Evolutionary conservation across 2,329 filamentous ascomycete genomes (phyloP).

Genomic region (Cercospora sp.): DNA sequence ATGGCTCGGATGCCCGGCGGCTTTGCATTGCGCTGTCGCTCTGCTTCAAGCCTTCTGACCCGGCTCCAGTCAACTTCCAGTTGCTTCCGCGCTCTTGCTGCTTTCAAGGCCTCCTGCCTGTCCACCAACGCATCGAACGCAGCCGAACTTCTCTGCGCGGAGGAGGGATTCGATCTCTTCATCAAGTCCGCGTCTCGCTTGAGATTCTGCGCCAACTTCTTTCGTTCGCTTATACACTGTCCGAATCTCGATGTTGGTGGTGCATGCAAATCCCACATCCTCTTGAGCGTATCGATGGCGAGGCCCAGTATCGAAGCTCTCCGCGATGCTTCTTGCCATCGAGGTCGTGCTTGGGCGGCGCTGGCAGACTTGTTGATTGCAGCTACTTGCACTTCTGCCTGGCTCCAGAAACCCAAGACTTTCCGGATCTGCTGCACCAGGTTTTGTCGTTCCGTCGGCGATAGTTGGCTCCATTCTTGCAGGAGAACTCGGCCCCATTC

Average conservation of each 20-base stretch:
- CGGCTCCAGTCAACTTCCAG: background rate
- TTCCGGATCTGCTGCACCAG: background rate
- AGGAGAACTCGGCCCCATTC: background rate
- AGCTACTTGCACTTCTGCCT: background rate
- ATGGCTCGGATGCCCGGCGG: background rate
- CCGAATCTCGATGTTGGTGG: background rate
- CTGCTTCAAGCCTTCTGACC: background rate
- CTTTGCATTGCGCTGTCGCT: background rate
- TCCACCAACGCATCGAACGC: background rate
- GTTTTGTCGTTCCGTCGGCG: background rate
- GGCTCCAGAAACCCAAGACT: background rate
- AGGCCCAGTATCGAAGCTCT: background rate
- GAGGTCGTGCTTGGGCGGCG: background rate
- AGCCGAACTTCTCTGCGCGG: background rate
- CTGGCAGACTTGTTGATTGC: background rate
- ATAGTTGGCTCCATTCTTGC: background rate
- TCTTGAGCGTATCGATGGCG: background rate
- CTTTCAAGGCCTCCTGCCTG: background rate
- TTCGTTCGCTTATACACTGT: background rate
- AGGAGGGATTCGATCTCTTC: background rate
- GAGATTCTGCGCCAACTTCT: background rate
- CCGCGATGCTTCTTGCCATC: background rate
- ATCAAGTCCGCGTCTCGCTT: background rate
- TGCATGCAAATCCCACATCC: background rate
- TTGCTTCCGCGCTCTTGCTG: background rate